A percentile compares a stretch with the other conserved stretches of the same genome.
Evolutionary conservation across 1,139 yeast genomes (phyloP).

Genomic region (Scheffersomyces quercinus): DNA sequence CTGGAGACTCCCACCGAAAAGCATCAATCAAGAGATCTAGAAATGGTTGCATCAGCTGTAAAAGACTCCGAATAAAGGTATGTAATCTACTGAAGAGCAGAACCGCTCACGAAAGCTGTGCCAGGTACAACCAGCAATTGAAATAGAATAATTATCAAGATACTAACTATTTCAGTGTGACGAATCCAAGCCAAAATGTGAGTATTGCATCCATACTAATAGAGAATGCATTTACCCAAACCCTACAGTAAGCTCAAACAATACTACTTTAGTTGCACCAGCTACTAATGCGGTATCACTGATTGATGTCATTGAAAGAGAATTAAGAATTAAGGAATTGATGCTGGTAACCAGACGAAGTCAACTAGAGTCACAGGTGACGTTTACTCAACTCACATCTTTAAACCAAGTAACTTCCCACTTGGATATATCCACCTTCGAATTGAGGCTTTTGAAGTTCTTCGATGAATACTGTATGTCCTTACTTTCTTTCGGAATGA

Average conservation of each 20-base stretch:
- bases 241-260: background rate
- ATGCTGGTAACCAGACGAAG: too few species aligned
- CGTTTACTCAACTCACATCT: background rate
- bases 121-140: too few species aligned
- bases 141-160: background rate
- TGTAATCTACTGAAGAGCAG: slow-evolving; percentile 4
- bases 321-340: too few species aligned
- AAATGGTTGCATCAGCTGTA: slow-evolving; percentile 34
- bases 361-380: background rate
- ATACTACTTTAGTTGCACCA: background rate
- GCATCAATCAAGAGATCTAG: slow-evolving; percentile 17
- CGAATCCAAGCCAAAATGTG: slow-evolving; percentile 37
- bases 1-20: too few species aligned
- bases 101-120: too few species aligned
- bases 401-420: slow-evolving; percentile 11
- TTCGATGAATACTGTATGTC: slow-evolving; percentile 29
- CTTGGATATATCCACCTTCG: slow-evolving; percentile 28
- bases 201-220: slow-evolving; percentile 36
- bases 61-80: slow-evolving; percentile 30
- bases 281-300: background rate
- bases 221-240: slow-evolving; percentile 29
- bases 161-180: slow-evolving; percentile 26
- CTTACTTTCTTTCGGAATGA: slow-evolving; percentile 23
- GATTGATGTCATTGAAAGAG: background rate
- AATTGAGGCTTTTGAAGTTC: slow-evolving; percentile 30